Conservation (phyloP, 1,284 basidiomycete genomes). For the Puccinia hordei region DNA sequence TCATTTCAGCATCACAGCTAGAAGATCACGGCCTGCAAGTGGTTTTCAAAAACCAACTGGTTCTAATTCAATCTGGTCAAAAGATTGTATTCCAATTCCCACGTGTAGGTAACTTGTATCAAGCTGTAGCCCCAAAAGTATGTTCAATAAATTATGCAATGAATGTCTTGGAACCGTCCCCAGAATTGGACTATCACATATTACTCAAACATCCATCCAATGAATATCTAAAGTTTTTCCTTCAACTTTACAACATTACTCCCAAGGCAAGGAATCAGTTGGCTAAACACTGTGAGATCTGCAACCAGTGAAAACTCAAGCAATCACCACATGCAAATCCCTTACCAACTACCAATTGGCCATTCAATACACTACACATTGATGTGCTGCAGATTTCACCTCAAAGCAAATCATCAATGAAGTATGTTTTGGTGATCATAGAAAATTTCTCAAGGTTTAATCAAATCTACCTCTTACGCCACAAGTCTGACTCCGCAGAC, state of each 20-base stretch:
- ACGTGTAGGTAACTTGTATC: too few species aligned
- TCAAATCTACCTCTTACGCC: not conserved
- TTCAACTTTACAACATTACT: not conserved
- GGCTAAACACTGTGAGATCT: too few species aligned
- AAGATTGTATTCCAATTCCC: too few species aligned
- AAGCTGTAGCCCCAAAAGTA: not conserved
- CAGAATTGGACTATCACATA: too few species aligned
- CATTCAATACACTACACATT: not conserved
- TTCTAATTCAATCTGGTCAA: too few species aligned
- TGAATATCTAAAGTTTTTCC: not conserved
- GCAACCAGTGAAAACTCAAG: not conserved
- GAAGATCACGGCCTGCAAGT: too few species aligned
- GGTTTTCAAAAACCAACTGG: too few species aligned
- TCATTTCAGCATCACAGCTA: not conserved
- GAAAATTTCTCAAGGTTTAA: conserved; percentile 24
- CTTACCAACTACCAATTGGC: not conserved
- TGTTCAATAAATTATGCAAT: not conserved
- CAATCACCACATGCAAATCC: not conserved
- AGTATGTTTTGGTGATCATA: conserved; percentile 6
- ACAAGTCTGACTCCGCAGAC: not conserved
- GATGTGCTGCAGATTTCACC: conserved; percentile 17
- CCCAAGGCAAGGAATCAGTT: too few species aligned
- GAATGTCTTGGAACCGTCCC: not conserved
- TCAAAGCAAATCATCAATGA: not conserved
- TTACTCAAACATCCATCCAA: not conserved